phyloP scores from a whole-genome alignment of 2,329 filamentous ascomycete genomes.

The Sporothrix globosa region DNA sequence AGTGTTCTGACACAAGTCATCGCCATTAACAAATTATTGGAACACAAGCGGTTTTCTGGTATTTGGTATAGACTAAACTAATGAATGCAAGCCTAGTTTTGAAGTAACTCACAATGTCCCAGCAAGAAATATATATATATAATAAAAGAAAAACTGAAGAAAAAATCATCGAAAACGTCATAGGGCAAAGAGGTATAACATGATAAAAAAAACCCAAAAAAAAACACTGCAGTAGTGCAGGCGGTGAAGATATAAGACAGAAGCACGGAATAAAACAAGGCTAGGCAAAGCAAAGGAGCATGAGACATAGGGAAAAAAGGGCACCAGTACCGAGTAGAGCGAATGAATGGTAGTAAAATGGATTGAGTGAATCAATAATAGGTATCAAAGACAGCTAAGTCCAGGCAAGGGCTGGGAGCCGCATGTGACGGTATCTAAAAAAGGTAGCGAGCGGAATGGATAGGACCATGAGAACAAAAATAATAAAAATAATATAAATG shows the following conservation, averaged over 20 bases:
- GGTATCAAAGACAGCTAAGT: neutral
- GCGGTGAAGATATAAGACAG: conserved; percentile 33
- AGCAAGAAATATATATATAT: no score
- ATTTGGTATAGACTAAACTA: no score
- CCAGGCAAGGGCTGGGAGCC: conserved; percentile 19
- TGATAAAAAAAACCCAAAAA: conserved; percentile 36
- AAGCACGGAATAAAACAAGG: neutral
- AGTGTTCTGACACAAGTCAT: neutral
- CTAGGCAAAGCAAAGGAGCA: neutral
- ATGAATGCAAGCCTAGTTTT: no score
- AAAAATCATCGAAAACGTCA: neutral
- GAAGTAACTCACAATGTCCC: no score
- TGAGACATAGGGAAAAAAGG: neutral
- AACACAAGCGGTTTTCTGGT: no score
- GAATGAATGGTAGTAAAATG: neutral
- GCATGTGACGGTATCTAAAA: conserved; percentile 27
- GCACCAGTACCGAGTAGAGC: neutral
- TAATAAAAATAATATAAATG: neutral
- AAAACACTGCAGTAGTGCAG: conserved; percentile 30
- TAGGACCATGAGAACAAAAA: neutral
- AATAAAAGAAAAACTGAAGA: no score
- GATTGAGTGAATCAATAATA: conserved; percentile 3
- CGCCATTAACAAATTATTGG: no score
- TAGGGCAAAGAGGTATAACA: conserved; percentile 13
- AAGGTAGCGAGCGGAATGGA: neutral